Evolutionary conservation across 2,329 filamentous ascomycete genomes (phyloP).

Genomic region (Ophiostoma quercus): DNA sequence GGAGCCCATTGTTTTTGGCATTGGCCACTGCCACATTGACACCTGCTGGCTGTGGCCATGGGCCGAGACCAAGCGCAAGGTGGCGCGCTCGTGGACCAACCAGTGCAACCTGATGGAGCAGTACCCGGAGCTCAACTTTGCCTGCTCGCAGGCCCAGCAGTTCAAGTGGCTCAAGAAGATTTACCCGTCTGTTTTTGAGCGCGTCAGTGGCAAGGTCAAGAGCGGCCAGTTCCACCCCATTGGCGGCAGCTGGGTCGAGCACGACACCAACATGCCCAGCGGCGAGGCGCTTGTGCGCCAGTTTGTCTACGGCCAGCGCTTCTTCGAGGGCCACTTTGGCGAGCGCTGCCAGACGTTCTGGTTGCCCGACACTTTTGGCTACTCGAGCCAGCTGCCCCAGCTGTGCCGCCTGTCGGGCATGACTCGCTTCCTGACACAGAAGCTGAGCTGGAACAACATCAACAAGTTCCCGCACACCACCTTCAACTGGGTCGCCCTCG

Average conservation of each 20-base stretch:
- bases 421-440: slow-evolving; percentile 95
- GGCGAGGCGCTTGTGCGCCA: slow-evolving; percentile 91
- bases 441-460: slow-evolving; percentile 99
- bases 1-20: slow-evolving; percentile 73
- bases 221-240: slow-evolving; percentile 90
- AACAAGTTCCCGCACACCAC: slow-evolving; percentile 98
- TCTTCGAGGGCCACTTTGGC: slow-evolving; percentile 90
- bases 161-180: slow-evolving; percentile 93
- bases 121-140: slow-evolving; percentile 90
- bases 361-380: slow-evolving; percentile 97
- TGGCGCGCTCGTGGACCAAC: slow-evolving; percentile 92
- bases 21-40: slow-evolving; percentile 97
- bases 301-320: slow-evolving; percentile 91
- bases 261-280: slow-evolving; percentile 95
- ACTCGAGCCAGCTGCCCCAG: slow-evolving; percentile 90
- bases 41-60: slow-evolving; percentile 99
- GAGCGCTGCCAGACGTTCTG: slow-evolving; percentile 87
- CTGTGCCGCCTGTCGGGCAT: slow-evolving; percentile 91
- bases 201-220: slow-evolving; percentile 86
- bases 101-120: slow-evolving; percentile 93
- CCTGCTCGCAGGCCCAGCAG: slow-evolving; percentile 90
- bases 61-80: slow-evolving; percentile 95
- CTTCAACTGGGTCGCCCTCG: slow-evolving; percentile 95
- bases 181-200: slow-evolving; percentile 83
- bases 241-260: slow-evolving; percentile 97